Evolutionary conservation across 805 yeast genomes (phyloP), one percentile per base, ranked within the genome.

Genomic region (Lachancea fermentati): DNA sequence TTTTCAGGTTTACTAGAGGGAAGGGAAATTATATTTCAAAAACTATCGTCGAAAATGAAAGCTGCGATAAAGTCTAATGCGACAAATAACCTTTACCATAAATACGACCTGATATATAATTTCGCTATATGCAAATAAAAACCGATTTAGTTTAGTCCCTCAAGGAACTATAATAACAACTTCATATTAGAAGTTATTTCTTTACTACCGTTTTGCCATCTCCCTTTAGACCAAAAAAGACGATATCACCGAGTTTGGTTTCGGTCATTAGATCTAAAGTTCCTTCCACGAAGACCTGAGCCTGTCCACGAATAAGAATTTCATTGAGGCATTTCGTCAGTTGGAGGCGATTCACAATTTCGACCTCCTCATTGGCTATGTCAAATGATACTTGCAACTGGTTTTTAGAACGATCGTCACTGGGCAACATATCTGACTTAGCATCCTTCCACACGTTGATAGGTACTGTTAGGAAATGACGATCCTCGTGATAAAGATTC

Each of bases 401-500:
- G 1, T 54, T 54, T 25, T 49, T 40, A 44, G 42, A 43, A 19
- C 39, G 37, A 4, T 51, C 40, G 15, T 47, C 47, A n/a, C 44
- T 42, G 32, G 47, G 45, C n/a, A 50, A 16, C 9, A 56, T 63
- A 29, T 51, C 56, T 4, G 77, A 72, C 1, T 58, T 56, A 4
- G 75, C 65, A n/a, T 49, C 46, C 17, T 63, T 62, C 81, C 81
- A 77, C 5, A 66, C 66, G 7, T 53, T 52, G 49, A 73, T 50
- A 4, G 65, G 63, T 11, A 76, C 52, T n/a, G 66, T 60, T 4
- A 73, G 71, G 53, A 77, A 76, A 40, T 62, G 63, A 12, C 42
- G 46, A 2, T 54, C 66, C 4, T 66, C 49, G 44, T 71, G 71
- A 36, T 50, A 63, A 28, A 77, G 52, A 30, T 60, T 58, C 9